Conservation (phyloP, 2,329 filamentous ascomycete species). For the Parafenestella ontariensis region DNA sequence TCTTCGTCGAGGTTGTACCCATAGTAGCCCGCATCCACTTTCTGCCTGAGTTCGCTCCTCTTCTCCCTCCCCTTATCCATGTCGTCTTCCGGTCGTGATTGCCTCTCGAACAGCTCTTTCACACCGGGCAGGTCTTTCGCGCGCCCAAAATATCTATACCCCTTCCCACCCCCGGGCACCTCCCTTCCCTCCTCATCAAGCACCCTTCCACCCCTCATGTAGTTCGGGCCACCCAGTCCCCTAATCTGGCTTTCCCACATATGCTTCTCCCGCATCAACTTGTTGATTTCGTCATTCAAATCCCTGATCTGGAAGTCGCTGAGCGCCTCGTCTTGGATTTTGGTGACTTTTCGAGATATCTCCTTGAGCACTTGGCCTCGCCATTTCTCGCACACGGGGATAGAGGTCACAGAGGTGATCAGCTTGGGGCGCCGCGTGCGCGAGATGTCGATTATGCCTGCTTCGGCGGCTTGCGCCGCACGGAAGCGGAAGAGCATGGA, state of each 20-base stretch:
- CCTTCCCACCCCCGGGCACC: slow-evolving; percentile 75
- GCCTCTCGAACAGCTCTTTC: slow-evolving; percentile 73
- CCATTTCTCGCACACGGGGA: slow-evolving; percentile 95
- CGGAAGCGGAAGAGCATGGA: slow-evolving; percentile 99
- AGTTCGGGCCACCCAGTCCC: slow-evolving; percentile 95
- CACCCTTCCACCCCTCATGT: slow-evolving; percentile 74
- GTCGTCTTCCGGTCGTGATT: slow-evolving; percentile 49
- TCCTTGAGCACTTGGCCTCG: slow-evolving; percentile 97
- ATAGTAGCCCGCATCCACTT: slow-evolving; percentile 94
- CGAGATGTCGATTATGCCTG: slow-evolving; percentile 93
- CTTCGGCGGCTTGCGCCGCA: slow-evolving; percentile 92
- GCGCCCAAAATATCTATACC: slow-evolving; percentile 85
- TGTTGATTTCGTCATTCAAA: slow-evolving; percentile 99
- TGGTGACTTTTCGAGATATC: slow-evolving; percentile 93
- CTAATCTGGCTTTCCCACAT: slow-evolving; percentile 98
- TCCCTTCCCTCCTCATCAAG: slow-evolving; percentile 64
- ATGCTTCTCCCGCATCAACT: slow-evolving; percentile 98
- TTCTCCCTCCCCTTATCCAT: slow-evolving; percentile 70
- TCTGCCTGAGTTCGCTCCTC: slow-evolving; percentile 72
- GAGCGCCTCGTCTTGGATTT: slow-evolving; percentile 90
- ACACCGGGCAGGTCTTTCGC: slow-evolving; percentile 91
- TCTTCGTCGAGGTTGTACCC: slow-evolving; percentile 94
- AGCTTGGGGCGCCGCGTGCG: slow-evolving; percentile 88
- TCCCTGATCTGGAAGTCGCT: slow-evolving; percentile 97
- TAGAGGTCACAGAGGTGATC: slow-evolving; percentile 84